Base-by-base conservation (phyloP, 2,329 filamentous ascomycete species). In the Juglanconis sp. region DNA sequence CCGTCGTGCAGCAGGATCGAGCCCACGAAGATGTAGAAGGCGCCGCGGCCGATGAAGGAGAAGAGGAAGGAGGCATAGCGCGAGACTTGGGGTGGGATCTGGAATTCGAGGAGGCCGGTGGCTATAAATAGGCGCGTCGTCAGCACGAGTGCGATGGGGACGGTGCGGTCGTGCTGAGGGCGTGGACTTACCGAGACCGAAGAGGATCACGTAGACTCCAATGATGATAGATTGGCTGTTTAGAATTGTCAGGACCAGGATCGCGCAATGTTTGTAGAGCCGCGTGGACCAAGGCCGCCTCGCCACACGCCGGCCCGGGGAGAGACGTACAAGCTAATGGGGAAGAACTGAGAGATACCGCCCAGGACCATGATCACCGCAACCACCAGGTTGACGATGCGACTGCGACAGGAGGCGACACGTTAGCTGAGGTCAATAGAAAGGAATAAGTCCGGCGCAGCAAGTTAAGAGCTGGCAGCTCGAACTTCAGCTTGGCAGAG, bases 31-130 rank as follows among this genome's bases (percentile, higher is more conserved):
- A 98, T 85, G 84, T 99, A 99, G 81, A 99, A 98, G 74, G 92
- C 82, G 77, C 95, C 95, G 72, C 95, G 92, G 64, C 95, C 95
- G 68, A 98, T 79, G 83, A 99, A 98, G 60, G 91, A 96, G 82
- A 98, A 98, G 77, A 98, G 88, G 82, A 99, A 99, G 10, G 92
- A 96, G 57, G 92, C 94, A 80, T 98, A 96, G 78, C 92, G 89
- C 61, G 92, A 89, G 57, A 96, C 83, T 74, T 96, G 93, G 62
- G 93, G 91, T 54, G 95, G 94, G 68, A 97, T 94, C 77, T 96
- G 90, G 80, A 98, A 96, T 77, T 99, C 95, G 38, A 55, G 13
- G 50, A 64, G 62, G 46, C 60, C 62, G 47, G 62, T 64, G 48
- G 48, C 59, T 60, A 35, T 51, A 24, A 8, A 35, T 13, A n/a